These are phyloP conservation scores for Ilyonectria destructans DNA, from an alignment of 2,329 filamentous ascomycete species.

Conservation along the genomic window DNA sequence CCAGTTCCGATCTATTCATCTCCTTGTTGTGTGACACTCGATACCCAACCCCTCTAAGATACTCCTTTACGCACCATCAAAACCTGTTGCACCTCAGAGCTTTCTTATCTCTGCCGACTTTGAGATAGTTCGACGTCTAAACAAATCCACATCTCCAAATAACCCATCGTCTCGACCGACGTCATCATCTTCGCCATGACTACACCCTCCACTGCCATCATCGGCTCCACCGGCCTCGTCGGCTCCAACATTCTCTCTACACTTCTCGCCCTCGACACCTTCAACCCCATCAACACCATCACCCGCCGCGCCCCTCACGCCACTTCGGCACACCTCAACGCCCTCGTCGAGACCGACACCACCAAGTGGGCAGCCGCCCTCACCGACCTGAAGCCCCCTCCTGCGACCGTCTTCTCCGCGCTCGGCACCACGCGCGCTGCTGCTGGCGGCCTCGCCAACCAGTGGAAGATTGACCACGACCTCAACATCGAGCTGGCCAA, in stretches of 20 bases:
- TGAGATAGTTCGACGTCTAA: background rate
- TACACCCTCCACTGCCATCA: slow-evolving; percentile 65
- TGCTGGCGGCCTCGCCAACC: slow-evolving; percentile 83
- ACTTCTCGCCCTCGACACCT: slow-evolving; percentile 70
- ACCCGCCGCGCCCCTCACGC: slow-evolving; percentile 76
- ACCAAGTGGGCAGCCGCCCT: slow-evolving; percentile 78
- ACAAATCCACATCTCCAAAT: background rate
- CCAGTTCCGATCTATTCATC: background rate
- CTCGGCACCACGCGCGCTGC: slow-evolving; percentile 85
- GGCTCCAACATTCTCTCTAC: slow-evolving; percentile 82
- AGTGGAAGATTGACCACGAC: slow-evolving; percentile 91
- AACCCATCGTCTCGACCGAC: background rate
- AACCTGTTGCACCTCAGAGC: background rate
- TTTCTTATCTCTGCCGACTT: background rate
- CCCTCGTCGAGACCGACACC: slow-evolving; percentile 77
- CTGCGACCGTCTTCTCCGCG: slow-evolving; percentile 80
- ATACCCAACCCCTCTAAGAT: background rate
- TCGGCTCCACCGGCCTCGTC: slow-evolving; percentile 78
- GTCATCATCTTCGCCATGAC: slow-evolving; percentile 46
- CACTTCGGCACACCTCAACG: slow-evolving; percentile 72
- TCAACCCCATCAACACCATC: slow-evolving; percentile 74
- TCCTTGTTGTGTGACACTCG: background rate
- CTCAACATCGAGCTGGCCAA: slow-evolving; percentile 85
- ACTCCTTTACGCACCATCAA: background rate
- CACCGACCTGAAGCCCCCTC: slow-evolving; percentile 67